These are phyloP conservation scores for Penicillium tannophilum DNA, from an alignment of 495 filamentous ascomycete genomes.

Conservation along the genomic window DNA sequence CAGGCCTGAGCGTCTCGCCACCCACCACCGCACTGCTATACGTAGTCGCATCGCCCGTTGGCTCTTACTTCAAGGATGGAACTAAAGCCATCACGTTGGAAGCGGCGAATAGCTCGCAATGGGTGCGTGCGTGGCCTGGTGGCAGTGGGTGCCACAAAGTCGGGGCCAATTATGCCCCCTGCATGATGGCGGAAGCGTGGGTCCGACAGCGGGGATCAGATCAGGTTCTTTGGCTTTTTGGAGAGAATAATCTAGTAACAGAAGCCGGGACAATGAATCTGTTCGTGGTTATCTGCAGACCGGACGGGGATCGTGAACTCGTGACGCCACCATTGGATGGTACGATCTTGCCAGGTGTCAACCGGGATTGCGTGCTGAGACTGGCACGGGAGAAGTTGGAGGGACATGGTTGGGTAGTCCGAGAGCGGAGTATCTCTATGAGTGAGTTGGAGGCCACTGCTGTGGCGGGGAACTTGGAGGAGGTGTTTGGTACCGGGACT, in stretches of 20 bases:
- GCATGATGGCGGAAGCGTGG: slow-evolving; percentile 18
- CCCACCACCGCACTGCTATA: slow-evolving; percentile 74
- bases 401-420: slow-evolving; percentile 35
- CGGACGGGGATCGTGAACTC: slow-evolving; percentile 70
- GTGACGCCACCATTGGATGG: slow-evolving; percentile 83
- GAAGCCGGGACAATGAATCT: slow-evolving; percentile 93
- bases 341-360: slow-evolving; percentile 83
- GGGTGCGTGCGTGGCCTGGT: slow-evolving; percentile 29
- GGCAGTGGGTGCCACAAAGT: slow-evolving; percentile 29
- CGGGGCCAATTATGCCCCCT: slow-evolving; percentile 34
- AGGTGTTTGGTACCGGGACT: slow-evolving; percentile 82
- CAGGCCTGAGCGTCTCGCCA: slow-evolving; percentile 70
- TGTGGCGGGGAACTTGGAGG: slow-evolving; percentile 71
- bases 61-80: slow-evolving; percentile 6
- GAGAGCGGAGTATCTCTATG: slow-evolving; percentile 79
- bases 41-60: slow-evolving; percentile 53
- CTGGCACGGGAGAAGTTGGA: slow-evolving; percentile 73
- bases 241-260: slow-evolving; percentile 75
- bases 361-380: slow-evolving; percentile 71
- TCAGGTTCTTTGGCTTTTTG: slow-evolving; percentile 34
- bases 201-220: slow-evolving; percentile 22
- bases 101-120: slow-evolving; percentile 5
- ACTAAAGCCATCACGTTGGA: slow-evolving; percentile 14
- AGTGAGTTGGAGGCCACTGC: slow-evolving; percentile 68
- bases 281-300: slow-evolving; percentile 62